Evolutionary conservation across 176 grass and related monocot genomes (phyloP).

Genomic region (Bonia amplexicaulis): DNA sequence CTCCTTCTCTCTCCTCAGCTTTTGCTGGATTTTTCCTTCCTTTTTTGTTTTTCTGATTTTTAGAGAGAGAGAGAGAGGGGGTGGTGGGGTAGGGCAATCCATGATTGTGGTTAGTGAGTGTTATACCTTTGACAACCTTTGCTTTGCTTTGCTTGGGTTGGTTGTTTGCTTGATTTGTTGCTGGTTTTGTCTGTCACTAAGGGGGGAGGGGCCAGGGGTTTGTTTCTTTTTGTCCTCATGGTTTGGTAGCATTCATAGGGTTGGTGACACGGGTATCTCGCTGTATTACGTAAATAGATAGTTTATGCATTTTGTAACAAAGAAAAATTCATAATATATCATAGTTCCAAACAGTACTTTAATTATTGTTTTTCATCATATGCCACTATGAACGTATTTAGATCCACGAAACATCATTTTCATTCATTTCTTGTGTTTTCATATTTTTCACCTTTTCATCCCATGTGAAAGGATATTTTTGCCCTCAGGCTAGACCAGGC

Average conservation of each 20-base stretch:
- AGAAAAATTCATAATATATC: too few species aligned
- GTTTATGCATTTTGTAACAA: too few species aligned
- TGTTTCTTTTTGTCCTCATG: neutral
- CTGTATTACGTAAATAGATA: neutral
- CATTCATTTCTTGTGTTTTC: too few species aligned
- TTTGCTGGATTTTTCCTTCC: neutral
- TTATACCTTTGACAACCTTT: constrained; percentile 26
- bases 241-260: constrained; percentile 17
- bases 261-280: constrained; percentile 42
- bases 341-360: too few species aligned
- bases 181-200: neutral
- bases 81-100: constrained; percentile 19
- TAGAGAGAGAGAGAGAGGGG: neutral
- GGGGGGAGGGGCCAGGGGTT: neutral
- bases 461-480: too few species aligned
- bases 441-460: too few species aligned
- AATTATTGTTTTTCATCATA: too few species aligned
- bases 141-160: constrained; percentile 18
- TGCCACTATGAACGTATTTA: too few species aligned
- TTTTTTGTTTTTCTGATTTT: neutral
- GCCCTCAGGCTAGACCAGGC: too few species aligned
- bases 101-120: constrained; percentile 46
- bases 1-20: neutral
- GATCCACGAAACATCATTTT: too few species aligned
- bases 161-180: constrained; percentile 26